Conservation (phyloP, 2,329 filamentous ascomycete species). For the Blastomyces emzantsi region DNA sequence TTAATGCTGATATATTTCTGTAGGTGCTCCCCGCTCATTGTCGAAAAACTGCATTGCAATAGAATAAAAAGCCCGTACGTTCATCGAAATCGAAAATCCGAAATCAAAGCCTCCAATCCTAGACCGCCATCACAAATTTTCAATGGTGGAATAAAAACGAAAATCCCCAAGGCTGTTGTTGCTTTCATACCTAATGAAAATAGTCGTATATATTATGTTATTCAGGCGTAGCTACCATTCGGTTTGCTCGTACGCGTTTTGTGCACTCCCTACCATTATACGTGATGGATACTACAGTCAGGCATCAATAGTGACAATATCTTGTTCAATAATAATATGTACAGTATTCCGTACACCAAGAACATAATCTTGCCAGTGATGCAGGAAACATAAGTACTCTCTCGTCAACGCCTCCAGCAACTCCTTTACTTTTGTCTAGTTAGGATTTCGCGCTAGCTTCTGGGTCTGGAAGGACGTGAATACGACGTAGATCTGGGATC, state of each 20-base stretch:
- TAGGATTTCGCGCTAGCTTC: slow-evolving; percentile 18
- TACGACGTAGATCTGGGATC: slow-evolving; percentile 20
- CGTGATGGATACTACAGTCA: too few relatives aligned
- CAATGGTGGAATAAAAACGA: neutral
- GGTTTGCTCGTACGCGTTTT: slow-evolving; percentile 18
- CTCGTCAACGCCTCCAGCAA: neutral
- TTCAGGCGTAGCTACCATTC: slow-evolving; percentile 18
- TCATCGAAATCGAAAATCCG: slow-evolving; percentile 4
- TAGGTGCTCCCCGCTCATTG: slow-evolving; percentile 8
- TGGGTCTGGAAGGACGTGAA: slow-evolving; percentile 25
- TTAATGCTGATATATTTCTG: too few relatives aligned
- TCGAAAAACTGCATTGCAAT: neutral
- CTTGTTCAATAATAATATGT: neutral
- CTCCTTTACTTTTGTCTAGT: slow-evolving; percentile 20
- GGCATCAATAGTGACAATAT: neutral
- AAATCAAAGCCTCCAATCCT: neutral
- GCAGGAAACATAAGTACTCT: neutral
- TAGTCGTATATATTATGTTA: slow-evolving; percentile 22
- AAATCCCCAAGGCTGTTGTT: neutral
- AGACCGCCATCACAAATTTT: neutral
- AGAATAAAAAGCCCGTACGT: neutral
- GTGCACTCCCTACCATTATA: slow-evolving; percentile 12
- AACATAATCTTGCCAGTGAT: neutral
- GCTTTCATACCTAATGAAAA: slow-evolving; percentile 13
- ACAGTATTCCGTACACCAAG: neutral